Base-by-base conservation (phyloP, 2,329 filamentous ascomycete species). In the Dactylellina sp. region DNA sequence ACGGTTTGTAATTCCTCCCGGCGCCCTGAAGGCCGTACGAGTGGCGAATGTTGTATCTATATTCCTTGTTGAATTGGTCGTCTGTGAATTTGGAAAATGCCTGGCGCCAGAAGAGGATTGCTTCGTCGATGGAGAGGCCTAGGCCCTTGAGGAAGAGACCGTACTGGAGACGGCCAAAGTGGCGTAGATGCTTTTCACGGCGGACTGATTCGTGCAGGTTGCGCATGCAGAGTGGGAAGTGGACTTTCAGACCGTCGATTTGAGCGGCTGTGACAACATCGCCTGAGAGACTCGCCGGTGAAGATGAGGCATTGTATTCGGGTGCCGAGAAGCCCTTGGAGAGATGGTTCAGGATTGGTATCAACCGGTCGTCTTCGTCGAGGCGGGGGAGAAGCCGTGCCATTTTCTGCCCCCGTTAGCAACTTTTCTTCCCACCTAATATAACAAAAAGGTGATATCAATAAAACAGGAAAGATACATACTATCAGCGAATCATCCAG, bases 11-110 rank as follows among this genome's bases (percentile, higher is more conserved):
- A 44, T 93, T 91, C 61, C 94, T 88, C 32, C 94, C 87, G 80
- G 96, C 97, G 62, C 95, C 95, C 0, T 98, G 95, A 79, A 98
- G 94, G 77, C 95, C 95, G 81, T 98, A 99, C 0, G 85, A 82
- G 85, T 99, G 94, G n/a, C 93, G 91, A 68, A 98, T 88, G 80
- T 99, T 98, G 85, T 99, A 99, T 47, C 91, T 87, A 83, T 99
- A 98, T 80, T 97, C 93, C 80, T 97, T 98, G 82, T 96, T 96
- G 86, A 98, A 99, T 37, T 89, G 89, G 79, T 98, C 94, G 79
- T 98, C 95, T 0, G 91, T 93, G 76, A 96, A 88, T 77, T 92
- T 90, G 80, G 88, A 89, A 86, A 99, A 98, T 25, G 86, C 85
- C 75, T 88, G 86, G 9, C 95, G 89, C 95, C 95, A 99, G 84